phyloP scores from a whole-genome alignment of 2,329 filamentous ascomycete species.

The Talaromyces sp. region DNA sequence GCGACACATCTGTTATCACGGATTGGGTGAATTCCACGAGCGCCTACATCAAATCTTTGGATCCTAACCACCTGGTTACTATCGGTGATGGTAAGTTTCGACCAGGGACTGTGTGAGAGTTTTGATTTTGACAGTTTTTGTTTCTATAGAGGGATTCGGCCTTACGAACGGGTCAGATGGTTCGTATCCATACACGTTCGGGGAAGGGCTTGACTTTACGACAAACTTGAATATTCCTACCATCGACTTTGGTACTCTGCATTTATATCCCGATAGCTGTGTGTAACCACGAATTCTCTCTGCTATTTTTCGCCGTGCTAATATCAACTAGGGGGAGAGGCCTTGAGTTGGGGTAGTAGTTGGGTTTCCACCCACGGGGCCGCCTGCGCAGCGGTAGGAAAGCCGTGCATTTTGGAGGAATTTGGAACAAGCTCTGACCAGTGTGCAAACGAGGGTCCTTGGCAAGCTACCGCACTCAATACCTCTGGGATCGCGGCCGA shows the following conservation, averaged over 20 bases:
- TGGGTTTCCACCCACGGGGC: slow-evolving; percentile 47
- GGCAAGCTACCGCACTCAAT: slow-evolving; percentile 32
- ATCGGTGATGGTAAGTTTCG: slow-evolving; percentile 48
- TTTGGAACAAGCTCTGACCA: slow-evolving; percentile 31
- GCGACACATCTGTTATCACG: slow-evolving; percentile 53
- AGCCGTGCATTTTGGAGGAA: slow-evolving; percentile 40
- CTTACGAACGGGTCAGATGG: slow-evolving; percentile 42
- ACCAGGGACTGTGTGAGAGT: neutral
- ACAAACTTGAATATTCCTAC: slow-evolving; percentile 50
- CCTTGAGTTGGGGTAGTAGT: slow-evolving; percentile 40
- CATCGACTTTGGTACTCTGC: slow-evolving; percentile 55
- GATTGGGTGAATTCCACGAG: slow-evolving; percentile 58
- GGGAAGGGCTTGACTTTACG: slow-evolving; percentile 51
- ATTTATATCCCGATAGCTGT: slow-evolving; percentile 49
- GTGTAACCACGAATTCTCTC: slow-evolving; percentile 5
- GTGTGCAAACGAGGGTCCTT: slow-evolving; percentile 25
- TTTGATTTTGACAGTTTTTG: neutral
- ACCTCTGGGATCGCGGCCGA: slow-evolving; percentile 31
- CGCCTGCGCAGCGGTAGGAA: slow-evolving; percentile 32
- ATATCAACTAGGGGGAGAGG: slow-evolving; percentile 27
- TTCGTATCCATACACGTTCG: slow-evolving; percentile 49
- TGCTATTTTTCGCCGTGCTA: neutral
- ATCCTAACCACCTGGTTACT: slow-evolving; percentile 57
- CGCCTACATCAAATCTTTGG: slow-evolving; percentile 60
- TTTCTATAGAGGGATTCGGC: slow-evolving; percentile 52